These are phyloP conservation scores for Crotalaria pallida DNA, from an alignment of 306 rosid species.

Conservation along the genomic window DNA sequence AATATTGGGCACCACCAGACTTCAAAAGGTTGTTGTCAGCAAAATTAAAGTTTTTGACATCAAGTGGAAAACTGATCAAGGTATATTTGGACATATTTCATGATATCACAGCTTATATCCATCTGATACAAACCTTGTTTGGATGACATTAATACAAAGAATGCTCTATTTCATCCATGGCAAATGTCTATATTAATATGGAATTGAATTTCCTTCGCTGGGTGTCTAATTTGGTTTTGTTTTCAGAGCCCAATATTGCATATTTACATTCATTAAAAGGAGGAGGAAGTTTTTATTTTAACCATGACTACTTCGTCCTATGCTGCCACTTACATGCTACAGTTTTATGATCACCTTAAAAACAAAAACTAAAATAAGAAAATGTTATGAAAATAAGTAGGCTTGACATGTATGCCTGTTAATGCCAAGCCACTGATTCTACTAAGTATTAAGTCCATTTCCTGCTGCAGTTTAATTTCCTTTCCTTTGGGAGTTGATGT, in stretches of 20 bases:
- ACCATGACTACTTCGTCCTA: neutral
- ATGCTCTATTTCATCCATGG: neutral
- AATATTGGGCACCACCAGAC: conserved; percentile 82
- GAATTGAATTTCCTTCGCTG: neutral
- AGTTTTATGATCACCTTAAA: neutral
- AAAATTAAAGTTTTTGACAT: conserved; percentile 66
- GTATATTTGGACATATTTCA: conserved; percentile 31
- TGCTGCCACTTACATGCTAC: neutral
- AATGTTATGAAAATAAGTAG: neutral
- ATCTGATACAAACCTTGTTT: neutral
- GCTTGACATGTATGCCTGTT: neutral
- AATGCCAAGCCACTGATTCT: neutral
- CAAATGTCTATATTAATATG: neutral
- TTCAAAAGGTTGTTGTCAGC: conserved; percentile 75
- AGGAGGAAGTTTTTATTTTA: neutral
- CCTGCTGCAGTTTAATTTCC: neutral
- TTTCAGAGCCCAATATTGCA: neutral
- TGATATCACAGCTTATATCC: conserved; percentile 7
- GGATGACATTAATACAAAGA: neutral
- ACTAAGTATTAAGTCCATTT: neutral
- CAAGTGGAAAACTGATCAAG: conserved; percentile 80
- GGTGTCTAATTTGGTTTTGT: neutral
- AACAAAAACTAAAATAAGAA: neutral
- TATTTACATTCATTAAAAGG: neutral
- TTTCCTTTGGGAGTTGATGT: neutral